Conservation (phyloP, 768 basidiomycete species). For the Mycena latifolia region DNA sequence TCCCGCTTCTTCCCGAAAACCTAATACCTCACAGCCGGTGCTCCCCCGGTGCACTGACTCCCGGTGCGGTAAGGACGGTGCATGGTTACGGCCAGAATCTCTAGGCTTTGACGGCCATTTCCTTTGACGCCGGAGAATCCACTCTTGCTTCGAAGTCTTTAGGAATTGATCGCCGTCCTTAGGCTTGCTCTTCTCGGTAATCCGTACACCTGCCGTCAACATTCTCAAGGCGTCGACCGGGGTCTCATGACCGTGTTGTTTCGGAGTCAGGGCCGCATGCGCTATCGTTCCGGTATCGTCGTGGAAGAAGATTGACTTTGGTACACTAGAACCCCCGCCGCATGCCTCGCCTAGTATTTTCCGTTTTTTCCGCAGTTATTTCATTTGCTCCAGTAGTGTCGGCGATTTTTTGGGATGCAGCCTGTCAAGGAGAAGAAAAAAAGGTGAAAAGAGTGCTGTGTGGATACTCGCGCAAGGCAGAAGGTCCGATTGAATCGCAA, state of each 20-base stretch:
- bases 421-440: neutral
- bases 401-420: neutral
- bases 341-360: constrained; percentile 13
- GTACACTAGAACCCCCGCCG: neutral
- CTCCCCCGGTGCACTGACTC: too few species aligned
- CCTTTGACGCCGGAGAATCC: constrained; percentile 24
- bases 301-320: constrained; percentile 10
- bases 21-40: neutral
- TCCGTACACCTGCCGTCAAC: constrained; percentile 1
- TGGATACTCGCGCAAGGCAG: neutral
- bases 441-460: neutral
- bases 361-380: constrained; percentile 29
- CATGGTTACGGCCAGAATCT: neutral
- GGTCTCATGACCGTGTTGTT: constrained; percentile 21
- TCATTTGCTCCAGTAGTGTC: constrained; percentile 19
- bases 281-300: constrained; percentile 31
- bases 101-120: constrained; percentile 1
- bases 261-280: constrained; percentile 25
- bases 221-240: constrained; percentile 2
- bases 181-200: constrained; percentile 20
- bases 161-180: constrained; percentile 26
- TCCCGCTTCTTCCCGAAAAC: constrained; percentile 3
- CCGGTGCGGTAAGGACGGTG: constrained; percentile 6
- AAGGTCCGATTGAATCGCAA: constrained; percentile 21
- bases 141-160: constrained; percentile 13